phyloP scores from a whole-genome alignment of 305 asterid genomes.

The Stenogyne calaminthoides region DNA sequence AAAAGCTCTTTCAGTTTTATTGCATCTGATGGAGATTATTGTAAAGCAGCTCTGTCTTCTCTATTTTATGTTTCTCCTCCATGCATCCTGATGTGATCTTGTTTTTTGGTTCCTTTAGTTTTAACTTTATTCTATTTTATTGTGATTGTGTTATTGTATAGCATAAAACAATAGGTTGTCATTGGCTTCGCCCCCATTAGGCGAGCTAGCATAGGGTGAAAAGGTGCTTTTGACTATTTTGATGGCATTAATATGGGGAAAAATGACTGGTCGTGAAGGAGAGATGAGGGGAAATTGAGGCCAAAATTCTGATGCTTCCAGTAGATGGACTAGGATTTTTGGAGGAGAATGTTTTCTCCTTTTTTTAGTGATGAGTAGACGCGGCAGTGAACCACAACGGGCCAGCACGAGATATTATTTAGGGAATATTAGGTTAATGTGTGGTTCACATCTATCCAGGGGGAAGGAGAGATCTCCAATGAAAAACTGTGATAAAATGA shows the following conservation, averaged over 20 bases:
- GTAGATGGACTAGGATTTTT: background rate
- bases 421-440: too few relatives aligned
- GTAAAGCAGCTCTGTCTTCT: background rate
- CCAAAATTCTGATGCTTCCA: background rate
- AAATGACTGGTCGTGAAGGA: background rate
- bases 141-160: background rate
- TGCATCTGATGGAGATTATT: slow-evolving; percentile 30
- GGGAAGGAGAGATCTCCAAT: too few relatives aligned
- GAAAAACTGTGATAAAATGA: too few relatives aligned
- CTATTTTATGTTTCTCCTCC: slow-evolving; percentile 2
- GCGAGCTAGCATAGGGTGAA: too few relatives aligned
- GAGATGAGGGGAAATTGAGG: background rate
- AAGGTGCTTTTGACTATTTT: background rate
- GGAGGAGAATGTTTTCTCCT: background rate
- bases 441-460: too few relatives aligned
- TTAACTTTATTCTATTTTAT: background rate
- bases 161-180: background rate
- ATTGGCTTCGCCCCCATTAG: too few relatives aligned
- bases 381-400: background rate
- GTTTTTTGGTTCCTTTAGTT: background rate
- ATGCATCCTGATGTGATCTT: background rate
- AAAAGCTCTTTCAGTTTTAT: slow-evolving; percentile 15
- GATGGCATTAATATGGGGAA: background rate
- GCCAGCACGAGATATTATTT: too few relatives aligned
- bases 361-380: background rate